Percentiles rank a stretch among this genome's conserved stretches.
Conservation (phyloP, 139 green algal species). For the Chlorella sorokiniana region DNA sequence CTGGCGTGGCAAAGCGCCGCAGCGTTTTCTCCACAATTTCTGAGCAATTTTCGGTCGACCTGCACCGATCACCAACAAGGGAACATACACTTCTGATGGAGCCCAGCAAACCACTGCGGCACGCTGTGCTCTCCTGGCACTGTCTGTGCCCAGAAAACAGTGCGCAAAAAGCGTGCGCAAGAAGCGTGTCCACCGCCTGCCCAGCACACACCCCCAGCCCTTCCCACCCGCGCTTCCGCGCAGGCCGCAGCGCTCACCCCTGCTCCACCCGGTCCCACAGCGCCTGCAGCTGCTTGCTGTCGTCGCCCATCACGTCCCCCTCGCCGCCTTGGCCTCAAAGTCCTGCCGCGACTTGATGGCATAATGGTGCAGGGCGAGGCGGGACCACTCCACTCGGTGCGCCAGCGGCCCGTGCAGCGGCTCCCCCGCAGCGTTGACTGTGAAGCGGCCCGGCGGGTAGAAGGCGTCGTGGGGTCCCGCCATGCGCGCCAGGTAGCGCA, state of each 20-base stretch:
- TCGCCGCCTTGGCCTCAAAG: slow-evolving; percentile 40
- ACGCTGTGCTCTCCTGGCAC: no score
- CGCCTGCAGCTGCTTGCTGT: background rate
- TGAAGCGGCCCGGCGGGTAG: background rate
- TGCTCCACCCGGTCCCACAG: background rate
- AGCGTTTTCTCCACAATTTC: no score
- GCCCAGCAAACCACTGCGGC: no score
- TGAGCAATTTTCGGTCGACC: no score
- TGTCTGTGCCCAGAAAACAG: no score
- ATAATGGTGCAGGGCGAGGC: slow-evolving; percentile 50
- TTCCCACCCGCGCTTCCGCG: background rate
- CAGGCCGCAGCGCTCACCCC: background rate
- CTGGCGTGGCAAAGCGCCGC: no score
- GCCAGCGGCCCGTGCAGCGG: slow-evolving; percentile 7
- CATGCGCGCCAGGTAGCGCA: slow-evolving; percentile 9
- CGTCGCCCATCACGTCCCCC: slow-evolving; percentile 40
- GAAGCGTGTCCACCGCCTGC: no score
- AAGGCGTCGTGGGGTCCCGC: slow-evolving; percentile 14
- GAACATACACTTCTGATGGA: no score
- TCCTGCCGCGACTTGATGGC: slow-evolving; percentile 43
- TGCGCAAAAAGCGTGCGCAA: no score
- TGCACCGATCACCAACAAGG: no score
- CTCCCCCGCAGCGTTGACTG: background rate
- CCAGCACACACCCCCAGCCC: background rate
- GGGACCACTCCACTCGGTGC: background rate